Evolutionary conservation across 495 filamentous ascomycete species (phyloP), one percentile per base, ranked within the genome.

Genomic region (Viridothelium virens): DNA sequence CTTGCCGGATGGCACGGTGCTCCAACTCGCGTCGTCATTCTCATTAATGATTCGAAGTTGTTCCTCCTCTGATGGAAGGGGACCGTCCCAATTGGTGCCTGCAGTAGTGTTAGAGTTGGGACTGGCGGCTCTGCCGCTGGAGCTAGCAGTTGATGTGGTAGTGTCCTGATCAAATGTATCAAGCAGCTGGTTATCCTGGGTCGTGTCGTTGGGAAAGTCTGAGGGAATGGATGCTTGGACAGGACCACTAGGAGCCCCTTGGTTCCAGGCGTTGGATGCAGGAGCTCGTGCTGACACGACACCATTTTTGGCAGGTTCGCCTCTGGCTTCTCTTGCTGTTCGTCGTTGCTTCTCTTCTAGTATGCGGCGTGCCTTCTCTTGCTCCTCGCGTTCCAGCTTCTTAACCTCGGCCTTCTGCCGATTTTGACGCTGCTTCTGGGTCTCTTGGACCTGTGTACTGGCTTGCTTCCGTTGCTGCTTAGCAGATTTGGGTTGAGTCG

Each of bases 401-500:
- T 84, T 82, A 50, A 83, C 85, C 77, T 95, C 91, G 62, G 83
- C 85, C 83, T 93, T 96, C 75, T 86, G 81, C 44, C 85, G 83
- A 77, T 94, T 90, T 79, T 94, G 90, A 62, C 91, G 86, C 78
- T 93, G 89, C 82, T 95, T 96, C 87, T 96, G 95, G 36, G 87
- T 89, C 78, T 92, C 89, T 66, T 86, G 80, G 18, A 76, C 69
- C 61, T 77, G 72, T 63, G 77, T 74, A 73, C 80, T 78, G 5
- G 67, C 44, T 72, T 82, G 80, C 65, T 79, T 70, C 80, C 88
- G 89, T 73, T 82, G 78, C 75, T 87, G 83, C 79, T 87, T 88
- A 56, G 84, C 76, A 70, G 85, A 83, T 53, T 78, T 78, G 56
- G 82, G 81, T 69, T 88, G 84, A 38, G 83, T 79, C 4, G 81